phyloP scores from a whole-genome alignment of 2,329 filamentous ascomycete genomes.

The Cladosporium cucumerinum region DNA sequence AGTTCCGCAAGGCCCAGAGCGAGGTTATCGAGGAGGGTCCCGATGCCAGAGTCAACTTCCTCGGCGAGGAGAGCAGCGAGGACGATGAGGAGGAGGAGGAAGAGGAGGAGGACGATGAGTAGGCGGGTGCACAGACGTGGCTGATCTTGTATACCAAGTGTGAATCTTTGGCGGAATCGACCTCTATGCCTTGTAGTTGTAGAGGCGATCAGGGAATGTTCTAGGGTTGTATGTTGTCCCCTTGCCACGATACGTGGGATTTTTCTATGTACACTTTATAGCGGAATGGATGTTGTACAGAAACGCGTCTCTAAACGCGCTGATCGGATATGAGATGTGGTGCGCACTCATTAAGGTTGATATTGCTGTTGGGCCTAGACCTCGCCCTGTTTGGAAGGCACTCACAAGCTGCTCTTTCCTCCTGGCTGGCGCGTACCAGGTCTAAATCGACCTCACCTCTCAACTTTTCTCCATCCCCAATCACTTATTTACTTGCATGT shows the following conservation, averaged over 20 bases:
- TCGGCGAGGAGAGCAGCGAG: slow-evolving; percentile 30
- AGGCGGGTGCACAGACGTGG: slow-evolving; percentile 7
- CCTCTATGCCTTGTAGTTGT: background rate
- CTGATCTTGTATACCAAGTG: slow-evolving; percentile 11
- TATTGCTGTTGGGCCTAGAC: background rate
- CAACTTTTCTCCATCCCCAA: background rate
- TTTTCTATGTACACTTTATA: slow-evolving; percentile 16
- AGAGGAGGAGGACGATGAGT: slow-evolving; percentile 14
- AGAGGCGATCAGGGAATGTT: background rate
- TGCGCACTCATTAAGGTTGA: background rate
- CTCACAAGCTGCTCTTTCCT: background rate
- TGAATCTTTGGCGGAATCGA: background rate
- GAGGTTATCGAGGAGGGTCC: slow-evolving; percentile 32
- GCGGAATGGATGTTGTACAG: slow-evolving; percentile 10
- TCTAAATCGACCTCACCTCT: background rate
- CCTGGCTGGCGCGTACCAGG: background rate
- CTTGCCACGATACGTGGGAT: slow-evolving; percentile 8
- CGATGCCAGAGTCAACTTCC: slow-evolving; percentile 30
- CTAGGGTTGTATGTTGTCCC: background rate
- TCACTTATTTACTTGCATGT: background rate
- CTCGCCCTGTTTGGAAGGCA: background rate
- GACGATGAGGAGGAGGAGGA: slow-evolving; percentile 28
- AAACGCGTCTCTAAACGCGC: background rate
- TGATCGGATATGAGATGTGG: background rate
- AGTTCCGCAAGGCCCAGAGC: slow-evolving; percentile 42